These are phyloP conservation scores for Fusarium musae DNA, from an alignment of 2,329 filamentous ascomycete species.

Conservation along the genomic window DNA sequence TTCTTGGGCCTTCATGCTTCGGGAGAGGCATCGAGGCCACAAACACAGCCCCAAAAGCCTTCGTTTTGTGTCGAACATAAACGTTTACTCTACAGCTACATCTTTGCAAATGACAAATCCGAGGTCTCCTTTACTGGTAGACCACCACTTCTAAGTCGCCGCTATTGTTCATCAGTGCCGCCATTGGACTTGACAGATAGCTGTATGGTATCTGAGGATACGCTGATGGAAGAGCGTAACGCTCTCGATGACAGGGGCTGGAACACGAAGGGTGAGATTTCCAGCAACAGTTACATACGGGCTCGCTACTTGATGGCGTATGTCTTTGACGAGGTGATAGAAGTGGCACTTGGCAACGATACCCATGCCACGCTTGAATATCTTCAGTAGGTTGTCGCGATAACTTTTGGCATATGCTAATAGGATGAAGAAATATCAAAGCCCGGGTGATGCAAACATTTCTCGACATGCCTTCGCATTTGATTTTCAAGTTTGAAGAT, in stretches of 20 bases:
- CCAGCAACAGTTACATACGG: constrained; percentile 58
- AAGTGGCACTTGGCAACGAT: constrained; percentile 60
- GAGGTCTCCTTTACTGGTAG: constrained; percentile 63
- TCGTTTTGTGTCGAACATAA: constrained; percentile 50
- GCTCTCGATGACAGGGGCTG: constrained; percentile 62
- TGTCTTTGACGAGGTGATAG: constrained; percentile 69
- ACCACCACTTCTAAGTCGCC: constrained; percentile 62
- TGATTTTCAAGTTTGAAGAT: constrained; percentile 53
- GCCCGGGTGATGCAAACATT: constrained; percentile 47
- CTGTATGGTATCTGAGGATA: constrained; percentile 57
- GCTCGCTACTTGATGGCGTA: constrained; percentile 59
- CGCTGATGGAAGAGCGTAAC: constrained; percentile 26
- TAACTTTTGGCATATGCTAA: constrained; percentile 7
- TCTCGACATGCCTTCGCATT: constrained; percentile 51
- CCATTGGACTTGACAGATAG: constrained; percentile 66
- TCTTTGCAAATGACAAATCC: constrained; percentile 61
- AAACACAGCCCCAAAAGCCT: constrained; percentile 16
- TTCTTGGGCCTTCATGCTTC: constrained; percentile 51
- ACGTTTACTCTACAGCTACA: constrained; percentile 48
- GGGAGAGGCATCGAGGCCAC: constrained; percentile 9
- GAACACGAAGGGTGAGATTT: constrained; percentile 59
- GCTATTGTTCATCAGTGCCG: constrained; percentile 63
- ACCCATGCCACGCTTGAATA: constrained; percentile 28
- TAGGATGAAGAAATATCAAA: constrained; percentile 49
- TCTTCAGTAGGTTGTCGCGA: constrained; percentile 33